A percentile compares a stretch with the other conserved stretches of the same genome.
phyloP scores from a whole-genome alignment of 495 filamentous ascomycete genomes.

The Tricharina praecox region DNA sequence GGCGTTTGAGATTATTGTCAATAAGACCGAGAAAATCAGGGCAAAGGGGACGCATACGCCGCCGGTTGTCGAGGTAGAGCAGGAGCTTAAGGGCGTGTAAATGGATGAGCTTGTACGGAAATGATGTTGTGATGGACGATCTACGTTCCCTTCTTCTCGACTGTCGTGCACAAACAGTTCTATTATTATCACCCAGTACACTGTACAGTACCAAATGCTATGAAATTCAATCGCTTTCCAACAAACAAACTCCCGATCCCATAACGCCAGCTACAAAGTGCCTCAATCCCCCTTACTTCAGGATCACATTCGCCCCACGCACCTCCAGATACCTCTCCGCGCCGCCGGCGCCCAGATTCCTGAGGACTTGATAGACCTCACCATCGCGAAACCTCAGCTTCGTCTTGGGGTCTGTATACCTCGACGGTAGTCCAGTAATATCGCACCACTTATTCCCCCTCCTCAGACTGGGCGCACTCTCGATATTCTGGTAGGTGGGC shows the following conservation, averaged over 20 bases:
- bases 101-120: not conserved
- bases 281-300: conserved; percentile 43
- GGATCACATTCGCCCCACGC: conserved; percentile 73
- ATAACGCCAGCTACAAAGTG: not conserved
- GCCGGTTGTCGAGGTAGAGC: not conserved
- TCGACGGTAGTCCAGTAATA: conserved; percentile 72
- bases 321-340: conserved; percentile 78
- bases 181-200: not conserved
- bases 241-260: not conserved
- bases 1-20: conserved; percentile 65
- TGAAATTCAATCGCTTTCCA: not conserved
- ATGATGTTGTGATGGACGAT: not conserved
- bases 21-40: conserved; percentile 45
- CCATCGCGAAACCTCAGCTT: conserved; percentile 73
- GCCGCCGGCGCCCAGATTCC: conserved; percentile 56
- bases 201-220: not conserved
- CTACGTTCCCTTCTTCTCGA: not conserved
- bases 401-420: conserved; percentile 88
- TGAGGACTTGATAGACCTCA: conserved; percentile 71
- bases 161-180: not conserved
- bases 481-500: conserved; percentile 88
- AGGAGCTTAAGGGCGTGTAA: not conserved
- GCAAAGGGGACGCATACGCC: conserved; percentile 7
- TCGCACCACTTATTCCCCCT: conserved; percentile 62
- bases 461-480: conserved; percentile 68